Evolutionary conservation across 257 asterid species (phyloP), one percentile per base, ranked within the genome.

Genomic region (Primulina huaijiensis): DNA sequence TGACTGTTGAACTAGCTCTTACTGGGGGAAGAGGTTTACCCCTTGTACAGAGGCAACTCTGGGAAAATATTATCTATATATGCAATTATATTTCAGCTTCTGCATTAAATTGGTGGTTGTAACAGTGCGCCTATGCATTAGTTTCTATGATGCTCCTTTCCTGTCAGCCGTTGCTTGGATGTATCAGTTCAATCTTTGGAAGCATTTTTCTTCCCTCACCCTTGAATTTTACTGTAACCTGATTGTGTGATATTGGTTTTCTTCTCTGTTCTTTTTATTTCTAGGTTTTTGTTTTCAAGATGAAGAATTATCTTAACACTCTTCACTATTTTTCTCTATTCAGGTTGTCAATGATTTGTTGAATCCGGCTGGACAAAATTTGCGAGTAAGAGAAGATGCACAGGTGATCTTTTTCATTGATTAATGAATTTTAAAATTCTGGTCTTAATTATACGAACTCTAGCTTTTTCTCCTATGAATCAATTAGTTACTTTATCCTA

Each of bases 331-430:
- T 72, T 30, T 76, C 60, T 78, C 57, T 61, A 76, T 78, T 72
- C 93, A 91, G 99, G 99, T 94, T 75, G 93, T 94, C 67, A 94
- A 94, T 82, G 98, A 94, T 82, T 88, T 94, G 80, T 82, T 94
- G 79, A 94, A 94, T 87, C 98, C 99, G 71, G 97, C 98, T 76
- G 99, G 99, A 65, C 98, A 94, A 77, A 94, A 94, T 83, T 76
- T 94, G 82, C 84, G 97, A 81, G 87, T 94, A 64, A 84, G 99
- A 83, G 98, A 94, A 82, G 99, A 94, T 27, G 59, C 89, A 38
- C 99, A 94, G 97, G 99, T 94, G 71, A 77, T 70, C 57, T 16
- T 65, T 73, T 70, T 67, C 58, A 62, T 74, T 68, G 29, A 60
- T 33, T 58, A 43, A 20, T 65, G 57, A 64, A 46, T 67, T 29